phyloP scores from a whole-genome alignment of 2,329 filamentous ascomycete genomes.

The Cryoendolithus antarcticus region DNA sequence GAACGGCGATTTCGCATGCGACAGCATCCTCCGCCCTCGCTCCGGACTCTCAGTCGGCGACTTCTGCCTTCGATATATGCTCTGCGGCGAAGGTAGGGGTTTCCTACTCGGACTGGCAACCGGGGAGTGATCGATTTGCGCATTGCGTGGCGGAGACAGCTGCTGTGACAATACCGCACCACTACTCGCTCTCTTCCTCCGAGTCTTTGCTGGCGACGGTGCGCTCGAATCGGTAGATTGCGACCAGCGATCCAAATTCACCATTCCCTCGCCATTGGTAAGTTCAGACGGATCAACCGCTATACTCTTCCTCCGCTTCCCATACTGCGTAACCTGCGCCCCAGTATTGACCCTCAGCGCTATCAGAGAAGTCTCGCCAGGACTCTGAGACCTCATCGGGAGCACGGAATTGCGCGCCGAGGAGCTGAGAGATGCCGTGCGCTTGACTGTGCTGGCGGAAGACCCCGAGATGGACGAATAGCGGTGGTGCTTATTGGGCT shows the following conservation, averaged over 20 bases:
- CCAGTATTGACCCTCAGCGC: constrained; percentile 13
- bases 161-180: constrained; percentile 24
- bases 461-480: constrained; percentile 31
- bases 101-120: constrained; percentile 26
- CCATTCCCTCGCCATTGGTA: constrained; percentile 31
- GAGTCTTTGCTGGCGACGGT: constrained; percentile 23
- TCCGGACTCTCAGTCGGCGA: constrained; percentile 1
- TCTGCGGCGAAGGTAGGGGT: constrained; percentile 1
- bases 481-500: constrained; percentile 7
- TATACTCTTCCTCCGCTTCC: constrained; percentile 28
- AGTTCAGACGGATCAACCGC: constrained; percentile 26
- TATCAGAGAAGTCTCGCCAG: constrained; percentile 13
- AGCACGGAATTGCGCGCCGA: constrained; percentile 16
- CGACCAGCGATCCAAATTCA: constrained; percentile 46
- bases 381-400: constrained; percentile 13
- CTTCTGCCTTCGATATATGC: constrained; percentile 1
- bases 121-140: constrained; percentile 24
- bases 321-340: constrained; percentile 7
- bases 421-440: constrained; percentile 26
- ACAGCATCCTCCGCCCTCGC: constrained; percentile 4
- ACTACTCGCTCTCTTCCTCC: constrained; percentile 27
- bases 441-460: constrained; percentile 29
- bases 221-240: constrained; percentile 43
- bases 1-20: constrained; percentile 1
- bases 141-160: constrained; percentile 20